Percentiles rank a stretch among this genome's conserved stretches.
These are phyloP conservation scores for Wickerhamiella cacticola DNA, from an alignment of 805 yeast species.

Conservation along the genomic window DNA sequence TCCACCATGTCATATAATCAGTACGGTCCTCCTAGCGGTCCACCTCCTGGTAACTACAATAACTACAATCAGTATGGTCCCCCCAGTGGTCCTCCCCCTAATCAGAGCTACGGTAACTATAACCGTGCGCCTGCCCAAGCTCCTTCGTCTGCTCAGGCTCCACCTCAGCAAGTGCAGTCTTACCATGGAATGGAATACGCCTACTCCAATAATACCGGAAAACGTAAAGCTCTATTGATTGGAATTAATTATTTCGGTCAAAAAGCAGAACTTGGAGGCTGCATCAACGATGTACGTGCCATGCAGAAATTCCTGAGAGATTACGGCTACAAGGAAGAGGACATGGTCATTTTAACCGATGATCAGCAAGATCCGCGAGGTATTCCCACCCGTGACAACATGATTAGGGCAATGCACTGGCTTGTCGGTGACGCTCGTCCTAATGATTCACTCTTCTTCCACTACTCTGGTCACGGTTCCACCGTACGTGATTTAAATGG, in stretches of 20 bases:
- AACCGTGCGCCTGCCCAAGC: conserved; percentile 6
- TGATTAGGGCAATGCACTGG: conserved; percentile 73
- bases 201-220: conserved; percentile 61
- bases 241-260: conserved; percentile 72
- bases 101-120: neutral
- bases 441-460: conserved; percentile 69
- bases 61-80: conserved; percentile 1
- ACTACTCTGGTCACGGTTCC: conserved; percentile 83
- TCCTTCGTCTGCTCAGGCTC: conserved; percentile 18
- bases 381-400: conserved; percentile 57
- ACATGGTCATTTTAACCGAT: conserved; percentile 33
- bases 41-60: conserved; percentile 14
- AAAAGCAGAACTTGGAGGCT: conserved; percentile 51
- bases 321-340: conserved; percentile 30
- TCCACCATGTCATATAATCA: conserved; percentile 11
- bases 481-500: conserved; percentile 56
- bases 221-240: conserved; percentile 58
- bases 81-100: conserved; percentile 9
- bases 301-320: conserved; percentile 35
- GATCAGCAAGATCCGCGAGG: conserved; percentile 31
- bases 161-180: conserved; percentile 28
- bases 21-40: conserved; percentile 16
- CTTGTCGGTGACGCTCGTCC: conserved; percentile 59
- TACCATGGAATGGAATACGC: conserved; percentile 35
- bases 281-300: conserved; percentile 57